Conservation (phyloP, 176 grass and related monocot genomes). For the Bonia amplexicaulis region DNA sequence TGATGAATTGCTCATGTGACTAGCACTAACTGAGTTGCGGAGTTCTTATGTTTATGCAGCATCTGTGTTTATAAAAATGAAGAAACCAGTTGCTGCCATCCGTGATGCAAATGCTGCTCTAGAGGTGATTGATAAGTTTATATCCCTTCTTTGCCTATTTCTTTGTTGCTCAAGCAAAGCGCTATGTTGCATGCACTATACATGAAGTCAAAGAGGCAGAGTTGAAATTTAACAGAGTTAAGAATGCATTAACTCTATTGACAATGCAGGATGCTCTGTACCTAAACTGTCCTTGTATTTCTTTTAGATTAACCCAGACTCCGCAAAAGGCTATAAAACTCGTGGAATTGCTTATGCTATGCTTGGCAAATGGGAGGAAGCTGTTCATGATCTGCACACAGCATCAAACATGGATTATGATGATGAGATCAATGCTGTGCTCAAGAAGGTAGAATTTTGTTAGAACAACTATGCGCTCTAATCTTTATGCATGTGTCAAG, state of each 20-base stretch:
- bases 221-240: background rate
- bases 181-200: background rate
- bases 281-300: background rate
- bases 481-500: background rate
- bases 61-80: constrained; percentile 94
- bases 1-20: background rate
- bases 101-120: constrained; percentile 88
- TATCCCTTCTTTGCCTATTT: background rate
- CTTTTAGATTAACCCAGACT: constrained; percentile 88
- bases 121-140: constrained; percentile 52
- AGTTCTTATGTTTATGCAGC: constrained; percentile 42
- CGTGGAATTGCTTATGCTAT: constrained; percentile 81
- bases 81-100: constrained; percentile 90
- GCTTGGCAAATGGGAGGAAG: constrained; percentile 90
- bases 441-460: constrained; percentile 62
- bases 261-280: background rate
- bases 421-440: constrained; percentile 86
- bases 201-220: background rate
- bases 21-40: background rate
- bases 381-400: constrained; percentile 73
- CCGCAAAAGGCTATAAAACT: constrained; percentile 94
- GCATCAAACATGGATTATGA: constrained; percentile 95
- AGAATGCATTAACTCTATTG: background rate
- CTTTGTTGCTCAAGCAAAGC: background rate
- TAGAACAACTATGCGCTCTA: background rate